Conservation (phyloP, 345 rosid species). For the Populus davidiana region DNA sequence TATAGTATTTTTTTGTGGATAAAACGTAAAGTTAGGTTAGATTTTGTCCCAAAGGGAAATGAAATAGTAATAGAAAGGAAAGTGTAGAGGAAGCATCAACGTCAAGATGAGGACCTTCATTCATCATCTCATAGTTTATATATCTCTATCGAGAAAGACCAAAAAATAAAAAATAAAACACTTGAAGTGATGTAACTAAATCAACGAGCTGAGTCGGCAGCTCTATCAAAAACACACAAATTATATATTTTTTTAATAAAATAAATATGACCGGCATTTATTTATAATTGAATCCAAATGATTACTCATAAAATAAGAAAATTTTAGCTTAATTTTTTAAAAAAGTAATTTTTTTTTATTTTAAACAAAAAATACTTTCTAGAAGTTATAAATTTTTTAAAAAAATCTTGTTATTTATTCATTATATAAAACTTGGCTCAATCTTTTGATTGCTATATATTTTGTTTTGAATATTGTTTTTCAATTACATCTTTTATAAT, state of each 20-base stretch:
- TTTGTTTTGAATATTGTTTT: no score
- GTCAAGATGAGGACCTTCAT: not conserved
- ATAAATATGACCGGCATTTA: no score
- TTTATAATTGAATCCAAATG: no score
- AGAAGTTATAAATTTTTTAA: no score
- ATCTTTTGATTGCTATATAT: no score
- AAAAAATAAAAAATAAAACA: not conserved
- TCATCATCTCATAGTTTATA: not conserved
- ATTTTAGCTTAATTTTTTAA: fast-evolving
- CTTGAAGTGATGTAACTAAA: not conserved
- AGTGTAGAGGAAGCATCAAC: not conserved
- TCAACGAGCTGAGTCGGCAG: not conserved
- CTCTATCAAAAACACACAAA: not conserved
- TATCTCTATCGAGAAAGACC: not conserved
- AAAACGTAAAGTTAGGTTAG: conserved; percentile 15
- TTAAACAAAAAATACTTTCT: no score
- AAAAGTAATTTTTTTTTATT: no score
- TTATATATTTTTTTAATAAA: not conserved
- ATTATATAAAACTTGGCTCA: no score
- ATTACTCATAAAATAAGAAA: no score
- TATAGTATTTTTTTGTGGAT: conserved; percentile 11
- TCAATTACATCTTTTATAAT: no score
- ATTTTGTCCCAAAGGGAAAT: not conserved
- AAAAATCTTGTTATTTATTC: fast-evolving
- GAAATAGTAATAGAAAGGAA: not conserved